Conservation (phyloP, 208 protist species). For the Histomonas meleagridis region DNA sequence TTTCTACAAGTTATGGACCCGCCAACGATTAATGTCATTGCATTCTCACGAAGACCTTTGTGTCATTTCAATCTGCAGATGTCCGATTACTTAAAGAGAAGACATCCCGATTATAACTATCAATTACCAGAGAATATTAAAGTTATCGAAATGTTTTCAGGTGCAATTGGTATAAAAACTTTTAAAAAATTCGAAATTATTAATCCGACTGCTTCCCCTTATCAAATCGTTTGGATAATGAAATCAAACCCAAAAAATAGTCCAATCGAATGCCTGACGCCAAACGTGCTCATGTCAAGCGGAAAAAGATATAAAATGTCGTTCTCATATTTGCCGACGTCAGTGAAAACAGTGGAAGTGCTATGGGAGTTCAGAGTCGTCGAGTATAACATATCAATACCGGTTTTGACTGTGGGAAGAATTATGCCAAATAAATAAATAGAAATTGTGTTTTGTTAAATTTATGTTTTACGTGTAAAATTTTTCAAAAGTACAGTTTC, state of each 20-base stretch:
- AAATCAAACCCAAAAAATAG: not conserved
- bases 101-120: constrained; percentile 40
- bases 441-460: too few relatives aligned
- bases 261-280: not conserved
- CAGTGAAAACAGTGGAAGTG: constrained; percentile 4
- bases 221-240: not conserved
- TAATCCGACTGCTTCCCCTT: not conserved
- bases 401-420: constrained; percentile 24
- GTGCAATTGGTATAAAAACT: not conserved
- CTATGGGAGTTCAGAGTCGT: not conserved
- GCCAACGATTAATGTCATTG: constrained; percentile 59
- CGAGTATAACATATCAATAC: not conserved
- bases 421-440: too few relatives aligned
- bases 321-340: constrained; percentile 14
- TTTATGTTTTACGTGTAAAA: too few relatives aligned
- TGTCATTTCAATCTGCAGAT: constrained; percentile 78
- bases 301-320: constrained; percentile 9
- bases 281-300: not conserved
- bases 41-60: constrained; percentile 69
- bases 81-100: constrained; percentile 68
- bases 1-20: not conserved
- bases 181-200: constrained; percentile 34
- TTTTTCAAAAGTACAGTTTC: too few relatives aligned
- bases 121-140: not conserved
- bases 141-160: constrained; percentile 21